A percentile compares a stretch with the other conserved stretches of the same genome.
Conservation (phyloP, 2,329 filamentous ascomycete genomes). For the Colletotrichum tamarilloi region DNA sequence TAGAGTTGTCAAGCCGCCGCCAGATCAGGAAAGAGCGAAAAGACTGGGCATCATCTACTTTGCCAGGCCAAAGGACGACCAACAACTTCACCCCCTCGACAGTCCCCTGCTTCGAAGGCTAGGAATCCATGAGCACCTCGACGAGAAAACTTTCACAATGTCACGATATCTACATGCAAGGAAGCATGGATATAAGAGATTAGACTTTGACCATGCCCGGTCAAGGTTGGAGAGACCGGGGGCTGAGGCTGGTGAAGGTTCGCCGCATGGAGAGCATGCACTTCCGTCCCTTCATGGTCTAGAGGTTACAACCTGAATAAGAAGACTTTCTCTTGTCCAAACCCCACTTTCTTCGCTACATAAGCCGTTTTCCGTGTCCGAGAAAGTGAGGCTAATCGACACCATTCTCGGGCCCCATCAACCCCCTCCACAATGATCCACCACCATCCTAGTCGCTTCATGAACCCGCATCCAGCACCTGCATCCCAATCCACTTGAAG, state of each 20-base stretch:
- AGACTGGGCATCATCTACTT: constrained; percentile 49
- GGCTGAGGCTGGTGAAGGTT: no score
- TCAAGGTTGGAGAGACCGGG: not conserved
- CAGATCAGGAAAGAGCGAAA: constrained; percentile 43
- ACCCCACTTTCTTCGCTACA: not conserved
- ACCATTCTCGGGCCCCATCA: not conserved
- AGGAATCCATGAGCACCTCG: not conserved
- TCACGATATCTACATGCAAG: not conserved
- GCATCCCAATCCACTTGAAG: rapidly evolving
- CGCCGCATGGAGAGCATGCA: not conserved
- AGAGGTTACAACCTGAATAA: not conserved
- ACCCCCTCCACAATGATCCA: not conserved
- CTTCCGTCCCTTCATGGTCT: not conserved
- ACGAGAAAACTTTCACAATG: not conserved
- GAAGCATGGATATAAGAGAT: not conserved
- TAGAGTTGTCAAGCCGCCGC: constrained; percentile 46
- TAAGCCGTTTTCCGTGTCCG: not conserved
- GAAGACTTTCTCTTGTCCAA: not conserved
- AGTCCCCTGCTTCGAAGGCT: not conserved
- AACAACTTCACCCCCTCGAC: not conserved
- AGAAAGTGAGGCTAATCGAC: not conserved
- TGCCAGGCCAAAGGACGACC: constrained; percentile 43
- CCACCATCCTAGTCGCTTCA: not conserved
- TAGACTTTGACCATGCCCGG: not conserved
- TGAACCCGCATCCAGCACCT: not conserved